Evolutionary conservation across 1,139 yeast genomes (phyloP), one percentile per base, ranked within the genome.

Genomic region (Williopsis jadinii): DNA sequence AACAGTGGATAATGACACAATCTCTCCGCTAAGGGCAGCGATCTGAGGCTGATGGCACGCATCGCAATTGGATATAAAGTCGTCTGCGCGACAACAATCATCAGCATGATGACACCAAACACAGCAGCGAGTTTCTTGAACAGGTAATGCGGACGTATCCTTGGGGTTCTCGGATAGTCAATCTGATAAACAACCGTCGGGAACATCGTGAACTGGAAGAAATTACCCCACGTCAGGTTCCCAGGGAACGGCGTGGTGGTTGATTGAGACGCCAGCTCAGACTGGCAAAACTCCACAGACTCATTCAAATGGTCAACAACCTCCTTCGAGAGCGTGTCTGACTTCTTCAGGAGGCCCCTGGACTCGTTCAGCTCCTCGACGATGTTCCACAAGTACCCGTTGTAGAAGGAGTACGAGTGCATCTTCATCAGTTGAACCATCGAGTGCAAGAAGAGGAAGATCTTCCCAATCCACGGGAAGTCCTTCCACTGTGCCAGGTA

Each of bases 161-260:
- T 62, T 13, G 70, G 60, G 0, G 88, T 86, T 51, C 96, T 71
- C 29, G 97, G 96, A 56, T 78, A 90, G 44, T 80, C 81, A 37
- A 84, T 72, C 45, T 84, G 80, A 55, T 84, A 84, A 28, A 92
- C 95, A 42, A 88, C 64, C 0, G 95, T 85, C n/a, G 98, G 98
- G 59, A 76, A 88, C 95, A 86, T 83, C 15, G 95, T 69, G 63
- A 73, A 92, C 60, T 68, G 71, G 58, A 88, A 86, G 59, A 72
- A 90, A 62, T 88, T 82, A 37, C 42, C 45, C 8, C 80, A 48
- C n/a, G 76, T 76, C 46, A 94, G 74, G 54, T 88, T 90, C 2
- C 62, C 50, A 0, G 97, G 97, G 62, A 86, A 90, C 32, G 59
- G 59, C 9, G 51, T 57, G 39, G 45, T 61, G 34, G 60, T 56